These are phyloP conservation scores for Tolypocladium ovalisporum DNA, from an alignment of 2,329 filamentous ascomycete genomes.

Conservation along the genomic window DNA sequence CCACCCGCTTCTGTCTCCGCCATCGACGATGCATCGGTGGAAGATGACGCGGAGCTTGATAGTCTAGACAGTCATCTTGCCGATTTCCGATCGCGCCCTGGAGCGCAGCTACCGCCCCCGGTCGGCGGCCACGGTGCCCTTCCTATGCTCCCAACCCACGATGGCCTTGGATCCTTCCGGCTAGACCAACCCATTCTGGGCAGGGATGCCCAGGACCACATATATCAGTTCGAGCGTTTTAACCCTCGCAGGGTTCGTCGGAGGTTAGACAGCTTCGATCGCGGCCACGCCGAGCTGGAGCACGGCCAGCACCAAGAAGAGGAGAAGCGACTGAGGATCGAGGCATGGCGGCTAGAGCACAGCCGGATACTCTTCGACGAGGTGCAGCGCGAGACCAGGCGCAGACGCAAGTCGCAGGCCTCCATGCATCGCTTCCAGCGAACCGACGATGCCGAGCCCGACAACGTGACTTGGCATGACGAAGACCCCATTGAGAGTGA, in stretches of 20 bases:
- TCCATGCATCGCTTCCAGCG: constrained; percentile 23
- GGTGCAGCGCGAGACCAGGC: constrained; percentile 73
- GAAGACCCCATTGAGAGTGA: constrained; percentile 33
- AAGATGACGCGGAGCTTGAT: constrained; percentile 74
- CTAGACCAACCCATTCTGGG: constrained; percentile 44
- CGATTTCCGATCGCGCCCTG: constrained; percentile 62
- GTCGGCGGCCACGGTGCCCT: constrained; percentile 33
- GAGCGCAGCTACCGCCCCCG: constrained; percentile 11
- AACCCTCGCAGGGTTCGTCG: constrained; percentile 59
- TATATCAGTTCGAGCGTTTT: constrained; percentile 82
- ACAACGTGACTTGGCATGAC: constrained; percentile 41
- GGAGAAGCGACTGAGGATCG: constrained; percentile 75
- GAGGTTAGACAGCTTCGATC: constrained; percentile 40
- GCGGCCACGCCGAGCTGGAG: constrained; percentile 39
- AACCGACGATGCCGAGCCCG: constrained; percentile 21
- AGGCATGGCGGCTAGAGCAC: constrained; percentile 86
- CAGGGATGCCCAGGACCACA: constrained; percentile 61
- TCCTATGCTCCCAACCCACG: constrained; percentile 78
- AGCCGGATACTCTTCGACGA: constrained; percentile 77
- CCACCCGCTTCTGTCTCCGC: constrained; percentile 27
- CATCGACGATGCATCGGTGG: constrained; percentile 26
- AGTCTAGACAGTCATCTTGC: constrained; percentile 87
- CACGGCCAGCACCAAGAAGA: constrained; percentile 48
- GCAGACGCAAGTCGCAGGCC: constrained; percentile 52
- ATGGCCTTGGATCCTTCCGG: constrained; percentile 81